Base-by-base conservation (phyloP, 768 basidiomycete species). In the Hydnum rufescens region DNA sequence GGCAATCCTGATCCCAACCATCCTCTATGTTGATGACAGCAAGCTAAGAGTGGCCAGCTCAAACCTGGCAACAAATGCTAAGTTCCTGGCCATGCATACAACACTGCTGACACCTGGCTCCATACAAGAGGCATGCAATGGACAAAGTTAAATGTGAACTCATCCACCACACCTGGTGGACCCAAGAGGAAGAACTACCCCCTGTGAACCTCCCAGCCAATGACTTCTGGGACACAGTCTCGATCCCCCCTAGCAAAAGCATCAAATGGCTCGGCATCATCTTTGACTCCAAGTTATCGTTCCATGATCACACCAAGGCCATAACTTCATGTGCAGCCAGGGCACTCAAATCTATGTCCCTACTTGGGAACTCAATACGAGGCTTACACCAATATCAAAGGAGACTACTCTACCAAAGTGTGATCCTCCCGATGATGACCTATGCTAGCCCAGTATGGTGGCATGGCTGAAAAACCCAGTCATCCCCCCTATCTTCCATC, bases 391-490 rank as follows among this genome's bases (percentile, higher is more conserved):
- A 65, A n/a, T 6, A 25, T 0, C 61, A 67, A 53, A 34, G 66
- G 0, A 42, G 61, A 5, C 58, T 34, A 3, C 58, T 69, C 1
- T 67, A 66, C 59, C 36, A 48, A 0, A 53, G 60, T 1, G 65
- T 62, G 28, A 58, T 69, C 3, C 43, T 64, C 0, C 65, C 68
- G 0, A 60, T 65, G 5, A 57, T 67, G 32, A 61, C 66, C 4
- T 66, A 69, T 54, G 66, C 64, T 0, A 57, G 58, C 54, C 62
- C 63, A 5, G 59, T 57, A 1, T 69, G 66, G 65, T 66, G 64
- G 64, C 60, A 52, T n/a, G 44, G 47, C 52, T 25, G 8, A 6
- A 59, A 59, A 51, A 16, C 32, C 3, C 66, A 67, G 34, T 31
- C 47, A 13, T 55, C 58, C 22, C 42, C 49, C 2, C 55, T 66